Evolutionary conservation across 2,329 filamentous ascomycete species (phyloP).

Genomic region (Ceratocystis albifundus): DNA sequence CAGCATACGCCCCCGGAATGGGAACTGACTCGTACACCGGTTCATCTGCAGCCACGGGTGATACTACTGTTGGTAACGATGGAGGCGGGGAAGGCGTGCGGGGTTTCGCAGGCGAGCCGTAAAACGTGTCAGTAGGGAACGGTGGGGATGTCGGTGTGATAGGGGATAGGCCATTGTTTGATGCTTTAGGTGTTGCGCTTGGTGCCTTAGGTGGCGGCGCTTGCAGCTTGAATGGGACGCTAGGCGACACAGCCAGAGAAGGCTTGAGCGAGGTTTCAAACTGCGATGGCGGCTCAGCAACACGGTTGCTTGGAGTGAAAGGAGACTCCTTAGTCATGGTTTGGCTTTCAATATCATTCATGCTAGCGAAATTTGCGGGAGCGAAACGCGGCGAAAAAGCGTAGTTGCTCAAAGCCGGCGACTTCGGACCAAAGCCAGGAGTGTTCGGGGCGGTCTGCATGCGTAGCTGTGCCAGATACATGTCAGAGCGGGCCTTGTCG

Average conservation of each 20-base stretch:
- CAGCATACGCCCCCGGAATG: constrained; percentile 73
- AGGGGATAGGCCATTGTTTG: constrained; percentile 51
- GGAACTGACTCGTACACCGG: constrained; percentile 74
- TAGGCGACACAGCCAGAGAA: constrained; percentile 35
- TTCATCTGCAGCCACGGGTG: constrained; percentile 64
- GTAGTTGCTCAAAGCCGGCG: constrained; percentile 37
- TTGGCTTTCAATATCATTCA: constrained; percentile 35
- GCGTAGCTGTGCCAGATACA: constrained; percentile 80
- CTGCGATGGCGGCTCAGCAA: constrained; percentile 52
- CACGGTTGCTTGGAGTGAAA: constrained; percentile 43
- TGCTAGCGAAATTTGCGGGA: constrained; percentile 43
- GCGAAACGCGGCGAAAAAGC: constrained; percentile 52
- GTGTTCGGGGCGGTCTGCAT: constrained; percentile 89
- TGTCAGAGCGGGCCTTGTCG: constrained; percentile 84
- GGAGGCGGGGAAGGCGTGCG: constrained; percentile 27
- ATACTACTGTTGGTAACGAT: constrained; percentile 27
- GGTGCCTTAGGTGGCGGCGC: constrained; percentile 70
- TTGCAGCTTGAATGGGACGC: constrained; percentile 64
- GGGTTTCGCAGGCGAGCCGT: constrained; percentile 28
- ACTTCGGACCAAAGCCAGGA: constrained; percentile 54
- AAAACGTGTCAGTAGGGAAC: constrained; percentile 18
- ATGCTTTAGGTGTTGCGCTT: constrained; percentile 59
- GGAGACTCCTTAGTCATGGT: constrained; percentile 27
- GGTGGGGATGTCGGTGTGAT: constrained; percentile 32
- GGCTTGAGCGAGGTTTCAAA: constrained; percentile 35